Percentiles rank a stretch among this genome's conserved stretches.
Conservation (phyloP, 73 alveolate genomes). For the Tetrahymena thermophila region DNA sequence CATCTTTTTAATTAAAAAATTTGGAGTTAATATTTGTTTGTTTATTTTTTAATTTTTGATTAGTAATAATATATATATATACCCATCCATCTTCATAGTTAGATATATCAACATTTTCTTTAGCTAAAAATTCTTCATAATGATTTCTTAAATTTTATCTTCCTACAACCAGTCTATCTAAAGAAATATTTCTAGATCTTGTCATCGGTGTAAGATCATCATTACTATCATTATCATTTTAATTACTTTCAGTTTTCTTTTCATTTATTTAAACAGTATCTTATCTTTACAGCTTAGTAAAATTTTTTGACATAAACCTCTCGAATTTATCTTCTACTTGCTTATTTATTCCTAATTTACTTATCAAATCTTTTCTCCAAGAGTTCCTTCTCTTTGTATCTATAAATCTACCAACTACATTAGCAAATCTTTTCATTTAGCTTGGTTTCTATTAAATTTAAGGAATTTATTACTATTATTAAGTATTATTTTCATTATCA, state of each 20-base stretch:
- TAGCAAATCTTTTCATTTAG: not conserved
- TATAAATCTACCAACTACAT: not conserved
- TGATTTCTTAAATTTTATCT: not conserved
- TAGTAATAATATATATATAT: not conserved
- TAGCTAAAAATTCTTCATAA: not conserved
- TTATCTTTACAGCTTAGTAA: not conserved
- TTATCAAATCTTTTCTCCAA: not conserved
- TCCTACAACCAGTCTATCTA: not conserved
- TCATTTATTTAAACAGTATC: not conserved
- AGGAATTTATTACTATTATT: not conserved
- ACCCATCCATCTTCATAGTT: not conserved
- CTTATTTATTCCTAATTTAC: not conserved
- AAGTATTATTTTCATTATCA: not conserved
- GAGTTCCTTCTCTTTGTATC: not conserved
- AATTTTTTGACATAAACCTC: not conserved
- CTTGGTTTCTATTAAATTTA: not conserved
- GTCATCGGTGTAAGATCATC: not conserved
- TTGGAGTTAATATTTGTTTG: not conserved
- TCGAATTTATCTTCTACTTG: not conserved
- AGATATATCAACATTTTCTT: not conserved
- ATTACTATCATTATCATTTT: not conserved
- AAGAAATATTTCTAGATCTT: not conserved
- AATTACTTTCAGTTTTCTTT: not conserved
- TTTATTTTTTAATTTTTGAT: too few species aligned
- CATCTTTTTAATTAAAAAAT: not conserved